A percentile compares a stretch with the other conserved stretches of the same genome.
Evolutionary conservation across 2,329 filamentous ascomycete species (phyloP).

Genomic region (Falciphora oryzae): DNA sequence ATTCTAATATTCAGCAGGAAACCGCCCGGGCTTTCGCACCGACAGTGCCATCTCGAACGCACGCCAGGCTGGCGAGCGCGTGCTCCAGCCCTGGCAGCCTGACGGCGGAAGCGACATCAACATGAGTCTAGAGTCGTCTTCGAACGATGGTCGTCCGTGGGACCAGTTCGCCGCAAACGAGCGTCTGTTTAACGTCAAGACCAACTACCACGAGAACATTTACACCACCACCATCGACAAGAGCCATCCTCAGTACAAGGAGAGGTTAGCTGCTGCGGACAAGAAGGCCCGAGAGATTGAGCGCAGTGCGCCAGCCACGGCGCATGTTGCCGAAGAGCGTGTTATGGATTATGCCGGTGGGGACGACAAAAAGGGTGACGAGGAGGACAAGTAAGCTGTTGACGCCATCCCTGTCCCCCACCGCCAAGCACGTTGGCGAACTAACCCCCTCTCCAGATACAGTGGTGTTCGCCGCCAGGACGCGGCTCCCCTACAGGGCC

Average conservation of each 20-base stretch:
- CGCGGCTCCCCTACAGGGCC: conserved; percentile 57
- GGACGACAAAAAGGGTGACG: conserved; percentile 66
- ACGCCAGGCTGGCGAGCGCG: conserved; percentile 63
- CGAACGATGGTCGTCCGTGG: conserved; percentile 54
- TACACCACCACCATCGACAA: conserved; percentile 92
- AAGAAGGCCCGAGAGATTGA: conserved; percentile 88
- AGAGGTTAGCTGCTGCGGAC: conserved; percentile 72
- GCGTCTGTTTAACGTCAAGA: conserved; percentile 77
- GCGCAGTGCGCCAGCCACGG: conserved; percentile 62
- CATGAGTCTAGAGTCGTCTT: conserved; percentile 60
- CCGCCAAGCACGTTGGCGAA: conserved; percentile 5
- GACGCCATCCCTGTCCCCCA: not conserved
- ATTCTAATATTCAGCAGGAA: conserved; percentile 41
- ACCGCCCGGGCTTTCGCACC: conserved; percentile 68
- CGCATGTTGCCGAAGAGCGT: conserved; percentile 87
- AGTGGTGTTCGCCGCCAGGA: conserved; percentile 81
- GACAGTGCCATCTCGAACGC: conserved; percentile 82
- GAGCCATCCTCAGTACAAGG: conserved; percentile 73
- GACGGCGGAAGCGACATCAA: conserved; percentile 57
- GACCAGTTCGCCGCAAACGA: conserved; percentile 94
- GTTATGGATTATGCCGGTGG: conserved; percentile 60
- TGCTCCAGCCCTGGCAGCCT: conserved; percentile 77
- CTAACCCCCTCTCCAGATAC: conserved; percentile 51
- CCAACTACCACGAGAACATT: conserved; percentile 87
- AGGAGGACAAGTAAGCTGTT: conserved; percentile 76